Base-by-base conservation (phyloP, 768 basidiomycete species). In the Pisolithus marmoratus region DNA sequence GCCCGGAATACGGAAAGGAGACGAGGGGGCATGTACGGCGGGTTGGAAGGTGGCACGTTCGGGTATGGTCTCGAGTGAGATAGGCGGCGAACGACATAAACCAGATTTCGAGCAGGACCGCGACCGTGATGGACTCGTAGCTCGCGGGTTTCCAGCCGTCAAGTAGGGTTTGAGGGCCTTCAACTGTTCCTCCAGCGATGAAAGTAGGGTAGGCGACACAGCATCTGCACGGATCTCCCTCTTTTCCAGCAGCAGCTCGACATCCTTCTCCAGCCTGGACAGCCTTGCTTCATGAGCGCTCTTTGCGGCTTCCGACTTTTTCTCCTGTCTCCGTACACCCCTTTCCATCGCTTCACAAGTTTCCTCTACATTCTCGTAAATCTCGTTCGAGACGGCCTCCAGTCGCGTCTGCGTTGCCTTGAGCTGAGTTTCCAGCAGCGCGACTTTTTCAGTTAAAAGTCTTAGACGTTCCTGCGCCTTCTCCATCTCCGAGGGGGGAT, bases 341-440 rank as follows among this genome's bases (percentile, higher is more conserved):
- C 73, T 76, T 54, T 83, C 81, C 29, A 85, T 67, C 23, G 71
- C 70, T 27, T 77, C 78, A 24, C 85, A 63, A 2, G 75, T 74
- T 22, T 81, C 80, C 46, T 80, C 79, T 6, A 87, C 71, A 51
- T 87, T 81, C 22, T 81, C 81, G 50, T 79, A 80, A 14, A 82
- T 68, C 38, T 83, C 82, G 43, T 81, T 79, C 27, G 76, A 74
- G 14, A 71, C 59, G 22, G 70, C 68, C 24, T 65, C 62, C 29
- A 80, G 61, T 31, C 70, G 73, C n/a, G 63, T 62, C 48, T 74
- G 74, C 8, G 78, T 57, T 37, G 70, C 71, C 4, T 59, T 60
- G 31, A 85, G 58, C 22, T 75, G 69, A 4, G 67, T 68, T 62
- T 86, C 84, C 14, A 87, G 64, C 4, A 67, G 58, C 11, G 68